These are phyloP conservation scores for Cladophialophora chaetospira DNA, from an alignment of 2,329 filamentous ascomycete genomes.

Conservation along the genomic window DNA sequence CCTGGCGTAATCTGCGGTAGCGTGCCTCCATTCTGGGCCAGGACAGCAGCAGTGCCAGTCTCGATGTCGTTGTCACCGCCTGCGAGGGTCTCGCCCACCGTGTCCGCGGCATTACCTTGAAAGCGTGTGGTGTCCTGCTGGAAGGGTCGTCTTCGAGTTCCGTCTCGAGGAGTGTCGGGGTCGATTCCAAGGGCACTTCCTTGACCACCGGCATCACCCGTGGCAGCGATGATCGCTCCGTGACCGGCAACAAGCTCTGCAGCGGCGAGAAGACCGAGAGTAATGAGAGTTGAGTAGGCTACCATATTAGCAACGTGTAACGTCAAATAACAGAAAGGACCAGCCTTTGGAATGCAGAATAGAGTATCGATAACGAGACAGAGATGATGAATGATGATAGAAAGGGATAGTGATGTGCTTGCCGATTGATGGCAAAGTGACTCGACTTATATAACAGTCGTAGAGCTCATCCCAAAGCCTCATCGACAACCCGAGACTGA, in stretches of 20 bases:
- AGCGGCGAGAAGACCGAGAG: conserved; percentile 54
- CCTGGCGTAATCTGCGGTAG: conserved; percentile 63
- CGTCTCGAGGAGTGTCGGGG: conserved; percentile 61
- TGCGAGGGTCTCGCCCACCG: conserved; percentile 61
- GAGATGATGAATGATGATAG: background rate
- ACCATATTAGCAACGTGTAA: conserved; percentile 10
- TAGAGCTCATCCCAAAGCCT: background rate
- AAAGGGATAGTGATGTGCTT: background rate
- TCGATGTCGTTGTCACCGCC: conserved; percentile 60
- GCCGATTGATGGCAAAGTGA: background rate
- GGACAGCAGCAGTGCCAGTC: conserved; percentile 58
- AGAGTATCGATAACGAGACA: background rate
- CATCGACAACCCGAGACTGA: background rate
- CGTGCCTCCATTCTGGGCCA: conserved; percentile 57
- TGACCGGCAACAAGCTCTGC: conserved; percentile 62
- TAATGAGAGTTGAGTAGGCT: conserved; percentile 9
- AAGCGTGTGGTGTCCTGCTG: conserved; percentile 67
- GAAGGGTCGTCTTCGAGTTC: conserved; percentile 62
- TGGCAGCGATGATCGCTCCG: conserved; percentile 61
- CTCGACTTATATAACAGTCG: background rate
- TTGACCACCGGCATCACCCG: conserved; percentile 59
- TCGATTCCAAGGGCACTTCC: conserved; percentile 56
- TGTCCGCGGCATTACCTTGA: conserved; percentile 54
- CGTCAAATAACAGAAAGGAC: background rate
- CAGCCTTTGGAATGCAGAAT: background rate